Percentiles rank a stretch among this genome's conserved stretches.
Conservation (phyloP, 2,329 filamentous ascomycete genomes). For the Annulohypoxylon truncatum region DNA sequence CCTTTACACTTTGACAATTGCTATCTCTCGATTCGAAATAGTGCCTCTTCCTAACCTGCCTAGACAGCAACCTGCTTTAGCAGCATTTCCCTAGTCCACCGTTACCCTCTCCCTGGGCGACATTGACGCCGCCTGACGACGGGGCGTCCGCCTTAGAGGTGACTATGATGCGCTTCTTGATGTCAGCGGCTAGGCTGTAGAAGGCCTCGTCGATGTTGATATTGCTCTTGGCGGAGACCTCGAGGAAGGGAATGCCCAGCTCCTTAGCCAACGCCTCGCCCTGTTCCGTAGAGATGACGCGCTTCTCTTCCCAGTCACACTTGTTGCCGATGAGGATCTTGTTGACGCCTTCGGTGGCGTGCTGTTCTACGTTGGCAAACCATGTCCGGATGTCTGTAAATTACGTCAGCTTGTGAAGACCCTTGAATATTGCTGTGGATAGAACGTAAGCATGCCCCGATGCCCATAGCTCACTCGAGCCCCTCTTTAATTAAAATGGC, state of each 20-base stretch:
- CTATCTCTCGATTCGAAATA: neutral
- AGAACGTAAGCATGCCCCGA: constrained; percentile 7
- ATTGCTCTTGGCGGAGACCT: constrained; percentile 98
- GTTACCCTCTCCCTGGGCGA: constrained; percentile 70
- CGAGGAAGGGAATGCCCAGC: constrained; percentile 96
- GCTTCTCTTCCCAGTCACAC: constrained; percentile 99
- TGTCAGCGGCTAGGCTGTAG: constrained; percentile 92
- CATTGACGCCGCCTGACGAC: constrained; percentile 71
- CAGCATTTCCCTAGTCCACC: constrained; percentile 78
- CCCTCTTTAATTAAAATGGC: constrained; percentile 1
- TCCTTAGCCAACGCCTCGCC: constrained; percentile 95
- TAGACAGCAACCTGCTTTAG: constrained; percentile 57
- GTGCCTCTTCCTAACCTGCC: neutral
- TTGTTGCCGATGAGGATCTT: constrained; percentile 99
- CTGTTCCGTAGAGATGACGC: constrained; percentile 90
- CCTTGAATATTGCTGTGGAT: neutral
- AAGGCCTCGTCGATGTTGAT: constrained; percentile 99
- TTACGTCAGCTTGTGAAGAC: constrained; percentile 36
- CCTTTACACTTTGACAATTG: constrained; percentile 1
- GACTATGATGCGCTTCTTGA: constrained; percentile 98
- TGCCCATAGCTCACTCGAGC: constrained; percentile 18
- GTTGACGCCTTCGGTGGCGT: constrained; percentile 98
- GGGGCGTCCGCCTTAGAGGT: constrained; percentile 81
- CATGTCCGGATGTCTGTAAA: constrained; percentile 92
- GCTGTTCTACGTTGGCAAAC: constrained; percentile 99